Conservation (phyloP, 306 rosid species). For the Lathyrus oleraceus region DNA sequence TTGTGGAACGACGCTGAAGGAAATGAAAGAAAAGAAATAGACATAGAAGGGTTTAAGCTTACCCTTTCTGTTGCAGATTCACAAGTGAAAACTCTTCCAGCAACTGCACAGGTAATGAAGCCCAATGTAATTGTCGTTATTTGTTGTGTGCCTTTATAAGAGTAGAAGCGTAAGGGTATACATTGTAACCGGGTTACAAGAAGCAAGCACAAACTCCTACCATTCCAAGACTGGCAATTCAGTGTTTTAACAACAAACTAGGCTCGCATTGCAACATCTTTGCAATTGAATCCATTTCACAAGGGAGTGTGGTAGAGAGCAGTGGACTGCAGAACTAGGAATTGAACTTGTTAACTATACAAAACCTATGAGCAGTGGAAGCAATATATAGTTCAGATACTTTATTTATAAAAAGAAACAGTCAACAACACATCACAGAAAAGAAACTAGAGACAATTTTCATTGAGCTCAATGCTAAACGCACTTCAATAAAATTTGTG, state of each 20-base stretch:
- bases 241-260: too few relatives aligned
- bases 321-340: not conserved
- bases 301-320: not conserved
- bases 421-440: not conserved
- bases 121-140: too few relatives aligned
- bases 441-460: conserved; percentile 14
- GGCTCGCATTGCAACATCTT: too few relatives aligned
- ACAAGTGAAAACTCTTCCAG: conserved; percentile 88
- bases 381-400: conserved; percentile 10
- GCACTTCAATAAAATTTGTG: conserved; percentile 31
- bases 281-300: not conserved
- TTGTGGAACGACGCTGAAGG: conserved; percentile 69
- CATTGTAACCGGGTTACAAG: too few relatives aligned
- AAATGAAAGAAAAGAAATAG: conserved; percentile 61
- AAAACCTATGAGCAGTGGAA: conserved; percentile 20
- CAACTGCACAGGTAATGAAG: conserved; percentile 99
- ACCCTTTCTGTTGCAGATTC: conserved; percentile 77
- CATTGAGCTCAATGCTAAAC: conserved; percentile 23
- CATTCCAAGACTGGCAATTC: too few relatives aligned
- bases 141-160: too few relatives aligned
- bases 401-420: conserved; percentile 16
- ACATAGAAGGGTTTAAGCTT: conserved; percentile 64
- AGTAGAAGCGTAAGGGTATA: too few relatives aligned
- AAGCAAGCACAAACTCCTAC: not conserved
- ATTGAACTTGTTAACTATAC: conserved; percentile 2